Base-by-base conservation (phyloP, 2,329 filamentous ascomycete species). In the Pseudogymnoascus sp. region DNA sequence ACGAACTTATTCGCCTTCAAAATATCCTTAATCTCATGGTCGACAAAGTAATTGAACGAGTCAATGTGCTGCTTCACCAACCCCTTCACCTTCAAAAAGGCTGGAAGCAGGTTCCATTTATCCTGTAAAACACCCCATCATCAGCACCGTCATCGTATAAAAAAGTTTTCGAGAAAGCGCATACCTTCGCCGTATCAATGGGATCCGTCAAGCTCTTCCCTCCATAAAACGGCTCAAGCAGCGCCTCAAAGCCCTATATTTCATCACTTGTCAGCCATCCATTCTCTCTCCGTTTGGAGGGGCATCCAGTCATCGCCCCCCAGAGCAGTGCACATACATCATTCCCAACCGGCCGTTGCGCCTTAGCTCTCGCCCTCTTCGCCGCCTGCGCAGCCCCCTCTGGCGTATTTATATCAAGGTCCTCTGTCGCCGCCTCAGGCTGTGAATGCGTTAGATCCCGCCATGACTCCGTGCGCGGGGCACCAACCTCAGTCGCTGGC, bases 1-100 rank as follows among this genome's bases (percentile, higher is more conserved):
- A 99, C 90, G 42, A 87, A 88, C 60, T 89, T 87, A 74, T 97
- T 97, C 61, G 93, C 90, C 74, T 91, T 87, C 68, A 99, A 89
- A 70, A 99, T 99, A 71, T 97, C 93, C 78, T 96, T 96, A 75
- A 99, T 87, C 74, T 97, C 93, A 64, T 96, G 89, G 70, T 99
- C 91, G 69, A 97, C 89, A 71, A 99, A 97, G 78, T 95, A 96
- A 78, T 99, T 97, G 82, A 96, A 99, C 23, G 95, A 97, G 79
- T 99, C 96, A 53, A 72, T 82, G 68, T 81, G 84, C 80, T 97
- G 93, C 76, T 97, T 97, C 62, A 97, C 93, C 64, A 97, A 81
- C 64, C 93, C 84, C 77, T 99, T 99, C 71, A 97, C 93, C 76
- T 97, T 97, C 65, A 99, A 80, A 76, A 99, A 99, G n/a, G 95